Evolutionary conservation across 805 yeast genomes (phyloP), one percentile per base, ranked within the genome.

Genomic region (Candida peoriensis): DNA sequence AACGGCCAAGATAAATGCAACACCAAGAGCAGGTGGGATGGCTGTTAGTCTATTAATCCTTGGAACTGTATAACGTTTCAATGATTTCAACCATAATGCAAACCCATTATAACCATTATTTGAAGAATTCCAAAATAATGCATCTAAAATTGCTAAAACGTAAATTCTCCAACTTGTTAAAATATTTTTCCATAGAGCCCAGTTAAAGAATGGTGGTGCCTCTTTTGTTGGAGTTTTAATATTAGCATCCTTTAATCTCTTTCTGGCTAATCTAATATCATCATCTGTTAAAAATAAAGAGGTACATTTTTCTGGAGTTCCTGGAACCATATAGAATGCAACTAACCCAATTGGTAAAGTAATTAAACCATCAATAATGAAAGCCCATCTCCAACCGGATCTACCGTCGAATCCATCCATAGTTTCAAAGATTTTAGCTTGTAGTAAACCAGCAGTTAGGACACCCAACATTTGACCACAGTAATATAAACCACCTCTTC

Each of bases 321-420:
- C 87, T 9, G 87, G 88, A 42, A 78, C 58, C 46, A 65, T 44
- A 48, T 70, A 72, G 39, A 68, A 63, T 0, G 82, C 83, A 32
- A 74, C 40, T 7, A 79, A 9, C 5, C 80, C 82, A 24, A 81
- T 71, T 2, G 66, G 74, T 19, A 79, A 47, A 1, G 85, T 76
- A 26, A 80, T 68, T 30, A 76, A 57, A 8, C 83, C 81, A 53
- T 79, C 82, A 37, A 78, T 25, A 26, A 78, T 65, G 44, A 74
- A 77, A 56, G 76, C 70, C 84, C 83, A 78, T 55, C 76, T 68
- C 84, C 84, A 78, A 13, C 76, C 72, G 6, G 70, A 66, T 17
- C 66, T 50, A 4, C 77, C 78, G 26, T 51, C 51, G 5, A 51
- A 57, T 21, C 71, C 74, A 38, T 61, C 58, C 47, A 72, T 48